These are phyloP conservation scores for Pichia kudriavzevii DNA, from an alignment of 1,139 yeast genomes.

Conservation along the genomic window DNA sequence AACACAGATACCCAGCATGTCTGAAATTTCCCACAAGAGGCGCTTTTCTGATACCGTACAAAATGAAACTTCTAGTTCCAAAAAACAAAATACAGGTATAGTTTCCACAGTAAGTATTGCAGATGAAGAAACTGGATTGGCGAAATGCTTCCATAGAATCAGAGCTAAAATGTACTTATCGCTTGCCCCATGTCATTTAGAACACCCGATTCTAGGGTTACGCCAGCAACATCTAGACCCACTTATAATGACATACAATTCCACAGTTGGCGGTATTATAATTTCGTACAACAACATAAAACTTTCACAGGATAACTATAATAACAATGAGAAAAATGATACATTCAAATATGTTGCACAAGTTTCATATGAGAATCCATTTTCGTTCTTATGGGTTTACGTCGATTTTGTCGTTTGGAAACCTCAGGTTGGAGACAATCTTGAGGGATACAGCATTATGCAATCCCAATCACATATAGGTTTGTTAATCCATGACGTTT, in stretches of 20 bases:
- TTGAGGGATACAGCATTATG: constrained; percentile 84
- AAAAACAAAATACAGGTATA: constrained; percentile 1
- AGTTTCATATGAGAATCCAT: constrained; percentile 76
- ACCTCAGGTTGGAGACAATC: constrained; percentile 74
- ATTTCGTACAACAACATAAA: constrained; percentile 65
- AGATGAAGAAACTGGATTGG: constrained; percentile 7
- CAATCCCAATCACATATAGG: constrained; percentile 96
- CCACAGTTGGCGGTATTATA: constrained; percentile 73
- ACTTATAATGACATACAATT: constrained; percentile 72
- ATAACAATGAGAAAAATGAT: constrained; percentile 22
- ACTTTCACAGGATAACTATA: constrained; percentile 31
- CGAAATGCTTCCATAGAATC: constrained; percentile 58
- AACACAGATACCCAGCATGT: too few species aligned
- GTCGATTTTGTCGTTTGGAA: constrained; percentile 87
- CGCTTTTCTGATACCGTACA: too few species aligned
- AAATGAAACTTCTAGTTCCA: not conserved
- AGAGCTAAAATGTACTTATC: constrained; percentile 69
- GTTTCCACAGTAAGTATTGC: constrained; percentile 1
- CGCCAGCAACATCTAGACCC: constrained; percentile 86
- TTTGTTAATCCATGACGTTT: constrained; percentile 80
- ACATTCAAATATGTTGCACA: constrained; percentile 42
- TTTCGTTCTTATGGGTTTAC: constrained; percentile 76
- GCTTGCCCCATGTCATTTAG: constrained; percentile 71
- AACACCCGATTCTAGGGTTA: constrained; percentile 68
- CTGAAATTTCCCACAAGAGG: too few species aligned